A percentile compares a stretch with the other conserved stretches of the same genome.
phyloP scores from a whole-genome alignment of 202 grass and related monocot species.

The Cymbopogon flexuosus region DNA sequence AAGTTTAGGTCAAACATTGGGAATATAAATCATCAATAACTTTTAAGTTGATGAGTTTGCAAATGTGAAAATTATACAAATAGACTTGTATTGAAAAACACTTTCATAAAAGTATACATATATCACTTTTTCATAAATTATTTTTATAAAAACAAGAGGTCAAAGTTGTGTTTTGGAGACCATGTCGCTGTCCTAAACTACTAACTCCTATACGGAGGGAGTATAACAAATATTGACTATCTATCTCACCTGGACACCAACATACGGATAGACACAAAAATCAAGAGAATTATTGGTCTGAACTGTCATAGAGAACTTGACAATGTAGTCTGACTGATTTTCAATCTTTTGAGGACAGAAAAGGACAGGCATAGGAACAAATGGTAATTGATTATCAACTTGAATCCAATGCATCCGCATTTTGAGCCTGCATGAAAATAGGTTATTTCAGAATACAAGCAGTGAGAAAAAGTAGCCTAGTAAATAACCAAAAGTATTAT shows the following conservation, averaged over 20 bases:
- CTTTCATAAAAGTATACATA: no score
- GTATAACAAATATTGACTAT: not conserved
- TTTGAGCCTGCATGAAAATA: constrained; percentile 63
- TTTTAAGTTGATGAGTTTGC: no score
- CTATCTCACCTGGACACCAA: constrained; percentile 76
- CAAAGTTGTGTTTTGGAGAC: no score
- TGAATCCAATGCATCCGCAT: constrained; percentile 84
- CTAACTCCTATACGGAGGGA: no score
- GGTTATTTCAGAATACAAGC: constrained; percentile 20
- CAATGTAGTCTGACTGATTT: constrained; percentile 63
- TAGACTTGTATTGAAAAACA: no score
- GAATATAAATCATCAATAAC: no score
- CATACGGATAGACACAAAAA: constrained; percentile 86
- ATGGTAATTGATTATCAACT: constrained; percentile 90
- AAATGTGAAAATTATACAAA: no score
- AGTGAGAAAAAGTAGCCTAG: constrained; percentile 20
- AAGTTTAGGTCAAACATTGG: no score
- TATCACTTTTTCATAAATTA: no score
- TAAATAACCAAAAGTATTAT: constrained; percentile 25
- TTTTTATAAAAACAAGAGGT: no score
- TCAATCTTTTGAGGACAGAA: constrained; percentile 75
- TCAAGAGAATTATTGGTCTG: constrained; percentile 96
- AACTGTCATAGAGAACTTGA: constrained; percentile 87
- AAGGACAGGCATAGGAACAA: constrained; percentile 92
- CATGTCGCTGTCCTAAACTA: no score